Conservation (phyloP, 306 rosid species). For the Begonia masoniana region DNA sequence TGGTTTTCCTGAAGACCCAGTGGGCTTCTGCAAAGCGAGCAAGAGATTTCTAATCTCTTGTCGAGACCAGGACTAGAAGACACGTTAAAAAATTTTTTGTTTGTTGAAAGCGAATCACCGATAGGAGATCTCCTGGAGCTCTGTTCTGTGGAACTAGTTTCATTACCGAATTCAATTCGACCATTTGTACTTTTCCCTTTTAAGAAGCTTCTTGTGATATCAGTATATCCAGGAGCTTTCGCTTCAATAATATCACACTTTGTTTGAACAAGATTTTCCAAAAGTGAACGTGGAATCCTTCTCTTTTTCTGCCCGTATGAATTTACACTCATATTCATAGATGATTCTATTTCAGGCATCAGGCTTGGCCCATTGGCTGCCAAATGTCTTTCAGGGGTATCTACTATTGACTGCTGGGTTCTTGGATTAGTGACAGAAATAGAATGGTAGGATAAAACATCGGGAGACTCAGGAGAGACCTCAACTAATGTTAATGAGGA, state of each 20-base stretch:
- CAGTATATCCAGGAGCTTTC: conserved; percentile 18
- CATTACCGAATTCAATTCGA: conserved; percentile 30
- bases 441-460: conserved; percentile 21
- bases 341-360: neutral
- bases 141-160: conserved; percentile 9
- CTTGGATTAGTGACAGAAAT: conserved; percentile 15
- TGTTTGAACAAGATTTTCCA: conserved; percentile 29
- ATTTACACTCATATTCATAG: conserved; percentile 10
- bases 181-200: conserved; percentile 21
- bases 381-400: conserved; percentile 21
- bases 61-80: conserved; percentile 29
- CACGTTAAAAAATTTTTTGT: conserved; percentile 7
- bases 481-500: conserved; percentile 36
- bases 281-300: conserved; percentile 27
- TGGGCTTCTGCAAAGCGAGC: conserved; percentile 65
- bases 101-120: conserved; percentile 10
- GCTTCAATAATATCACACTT: conserved; percentile 24
- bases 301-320: conserved; percentile 69
- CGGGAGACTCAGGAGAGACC: conserved; percentile 29
- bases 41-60: conserved; percentile 37
- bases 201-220: conserved; percentile 15
- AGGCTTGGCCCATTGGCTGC: neutral
- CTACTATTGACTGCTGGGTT: conserved; percentile 21
- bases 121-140: conserved; percentile 18
- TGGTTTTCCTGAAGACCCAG: conserved; percentile 63